These are phyloP conservation scores for Melanopsichium pennsylvanicum DNA, from an alignment of 1,284 basidiomycete species.

Conservation along the genomic window DNA sequence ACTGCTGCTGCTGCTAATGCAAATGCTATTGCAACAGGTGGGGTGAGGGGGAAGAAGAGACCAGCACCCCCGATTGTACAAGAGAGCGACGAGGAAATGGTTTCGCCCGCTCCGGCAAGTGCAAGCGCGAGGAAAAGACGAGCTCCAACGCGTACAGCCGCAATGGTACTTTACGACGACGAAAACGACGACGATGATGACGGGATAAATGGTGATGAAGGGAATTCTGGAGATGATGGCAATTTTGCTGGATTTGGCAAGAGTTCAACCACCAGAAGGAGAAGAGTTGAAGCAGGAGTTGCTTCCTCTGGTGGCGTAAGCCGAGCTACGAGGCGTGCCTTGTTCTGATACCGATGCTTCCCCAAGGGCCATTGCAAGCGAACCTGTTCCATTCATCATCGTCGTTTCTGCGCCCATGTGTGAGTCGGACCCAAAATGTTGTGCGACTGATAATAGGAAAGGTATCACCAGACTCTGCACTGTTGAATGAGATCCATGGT, in stretches of 20 bases:
- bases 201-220: slow-evolving; percentile 8
- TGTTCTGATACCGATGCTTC: too few species aligned
- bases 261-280: slow-evolving; percentile 20
- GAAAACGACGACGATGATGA: background rate
- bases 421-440: too few species aligned
- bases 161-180: slow-evolving; percentile 15
- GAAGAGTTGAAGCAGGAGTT: too few species aligned
- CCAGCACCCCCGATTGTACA: slow-evolving; percentile 9
- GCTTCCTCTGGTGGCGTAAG: too few species aligned
- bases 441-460: too few species aligned
- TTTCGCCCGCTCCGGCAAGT: background rate
- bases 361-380: background rate
- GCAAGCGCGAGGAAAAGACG: background rate
- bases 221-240: slow-evolving; percentile 22
- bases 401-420: too few species aligned
- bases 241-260: slow-evolving; percentile 45
- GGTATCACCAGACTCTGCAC: slow-evolving; percentile 47
- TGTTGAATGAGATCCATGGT: slow-evolving; percentile 76
- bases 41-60: slow-evolving; percentile 19
- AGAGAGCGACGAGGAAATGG: slow-evolving; percentile 26
- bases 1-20: background rate
- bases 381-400: too few species aligned
- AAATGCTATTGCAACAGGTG: too few species aligned
- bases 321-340: too few species aligned
- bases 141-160: background rate